Conservation (phyloP, 768 basidiomycete species). For the Hypsizygus marmoreus region DNA sequence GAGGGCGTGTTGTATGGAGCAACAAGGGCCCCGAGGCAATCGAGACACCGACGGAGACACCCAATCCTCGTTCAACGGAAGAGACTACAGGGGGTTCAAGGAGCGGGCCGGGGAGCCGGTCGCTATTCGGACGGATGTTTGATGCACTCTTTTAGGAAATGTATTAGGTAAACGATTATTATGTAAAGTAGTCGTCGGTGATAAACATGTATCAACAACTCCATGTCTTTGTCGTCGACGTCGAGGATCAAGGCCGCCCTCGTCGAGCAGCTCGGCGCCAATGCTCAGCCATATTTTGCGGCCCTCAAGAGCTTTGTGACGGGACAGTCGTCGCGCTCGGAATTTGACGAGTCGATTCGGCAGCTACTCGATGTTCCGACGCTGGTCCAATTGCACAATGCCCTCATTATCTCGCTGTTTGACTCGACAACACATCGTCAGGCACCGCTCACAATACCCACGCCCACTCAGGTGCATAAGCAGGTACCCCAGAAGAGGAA, state of each 20-base stretch:
- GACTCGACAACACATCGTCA: conserved; percentile 59
- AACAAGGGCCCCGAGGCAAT: conserved; percentile 16
- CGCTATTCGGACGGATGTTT: conserved; percentile 28
- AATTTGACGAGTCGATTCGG: conserved; percentile 75
- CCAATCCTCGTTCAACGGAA: conserved; percentile 4
- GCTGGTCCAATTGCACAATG: conserved; percentile 80
- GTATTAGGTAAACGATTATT: conserved; percentile 4
- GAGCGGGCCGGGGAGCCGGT: conserved; percentile 14
- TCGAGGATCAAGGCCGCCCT: conserved; percentile 73
- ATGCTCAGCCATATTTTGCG: conserved; percentile 61
- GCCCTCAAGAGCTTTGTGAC: conserved; percentile 68
- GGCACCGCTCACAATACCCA: conserved; percentile 16
- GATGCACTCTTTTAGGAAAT: conserved; percentile 19
- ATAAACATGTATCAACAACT: conserved; percentile 11
- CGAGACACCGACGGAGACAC: conserved; percentile 3
- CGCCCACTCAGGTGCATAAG: conserved; percentile 45
- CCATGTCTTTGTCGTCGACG: conserved; percentile 78
- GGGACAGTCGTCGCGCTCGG: conserved; percentile 67
- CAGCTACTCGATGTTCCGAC: conserved; percentile 60
- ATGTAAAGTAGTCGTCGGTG: conserved; percentile 4
- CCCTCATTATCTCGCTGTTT: conserved; percentile 80
- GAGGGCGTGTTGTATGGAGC: conserved; percentile 59
- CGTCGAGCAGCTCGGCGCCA: conserved; percentile 58
- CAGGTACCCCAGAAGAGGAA: conserved; percentile 71
- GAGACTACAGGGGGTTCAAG: conserved; percentile 14